These are phyloP conservation scores for Ophiostoma sp. DNA, from an alignment of 2,329 filamentous ascomycete species.

Conservation along the genomic window DNA sequence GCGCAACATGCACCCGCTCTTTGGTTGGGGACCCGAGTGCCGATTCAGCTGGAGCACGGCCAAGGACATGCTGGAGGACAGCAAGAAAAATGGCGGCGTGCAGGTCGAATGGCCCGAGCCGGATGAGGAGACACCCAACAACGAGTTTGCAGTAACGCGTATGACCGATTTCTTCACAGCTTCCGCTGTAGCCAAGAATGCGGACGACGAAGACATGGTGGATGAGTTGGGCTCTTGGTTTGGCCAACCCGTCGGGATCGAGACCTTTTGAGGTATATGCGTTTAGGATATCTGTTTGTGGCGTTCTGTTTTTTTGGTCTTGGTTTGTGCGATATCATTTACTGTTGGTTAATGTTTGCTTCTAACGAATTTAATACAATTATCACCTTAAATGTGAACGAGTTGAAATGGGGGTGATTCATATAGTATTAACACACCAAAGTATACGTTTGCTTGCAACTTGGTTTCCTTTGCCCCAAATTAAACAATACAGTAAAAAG, in stretches of 20 bases:
- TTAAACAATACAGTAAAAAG: slow-evolving; percentile 8
- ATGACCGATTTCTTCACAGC: slow-evolving; percentile 74
- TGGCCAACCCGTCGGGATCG: slow-evolving; percentile 67
- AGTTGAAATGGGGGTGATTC: not conserved
- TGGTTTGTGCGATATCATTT: not conserved
- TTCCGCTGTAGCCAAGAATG: slow-evolving; percentile 41
- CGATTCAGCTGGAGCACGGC: slow-evolving; percentile 95
- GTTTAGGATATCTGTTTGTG: not conserved
- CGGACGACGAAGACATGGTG: slow-evolving; percentile 50
- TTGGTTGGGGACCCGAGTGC: slow-evolving; percentile 93
- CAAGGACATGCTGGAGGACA: slow-evolving; percentile 83
- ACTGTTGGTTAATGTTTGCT: not conserved
- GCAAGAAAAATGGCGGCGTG: slow-evolving; percentile 50
- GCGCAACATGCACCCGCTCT: slow-evolving; percentile 84
- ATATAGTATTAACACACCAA: not conserved
- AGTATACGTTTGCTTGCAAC: not conserved
- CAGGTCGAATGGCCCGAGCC: slow-evolving; percentile 76
- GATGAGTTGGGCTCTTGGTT: slow-evolving; percentile 81
- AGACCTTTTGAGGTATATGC: slow-evolving; percentile 59
- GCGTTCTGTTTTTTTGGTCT: not conserved
- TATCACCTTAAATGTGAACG: not conserved
- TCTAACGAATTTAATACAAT: not conserved
- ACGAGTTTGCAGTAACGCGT: slow-evolving; percentile 66
- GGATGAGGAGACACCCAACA: slow-evolving; percentile 44
- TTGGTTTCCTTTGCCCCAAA: not conserved